Evolutionary conservation across 768 basidiomycete genomes (phyloP).

Genomic region (Rhizopogon vesiculosus): DNA sequence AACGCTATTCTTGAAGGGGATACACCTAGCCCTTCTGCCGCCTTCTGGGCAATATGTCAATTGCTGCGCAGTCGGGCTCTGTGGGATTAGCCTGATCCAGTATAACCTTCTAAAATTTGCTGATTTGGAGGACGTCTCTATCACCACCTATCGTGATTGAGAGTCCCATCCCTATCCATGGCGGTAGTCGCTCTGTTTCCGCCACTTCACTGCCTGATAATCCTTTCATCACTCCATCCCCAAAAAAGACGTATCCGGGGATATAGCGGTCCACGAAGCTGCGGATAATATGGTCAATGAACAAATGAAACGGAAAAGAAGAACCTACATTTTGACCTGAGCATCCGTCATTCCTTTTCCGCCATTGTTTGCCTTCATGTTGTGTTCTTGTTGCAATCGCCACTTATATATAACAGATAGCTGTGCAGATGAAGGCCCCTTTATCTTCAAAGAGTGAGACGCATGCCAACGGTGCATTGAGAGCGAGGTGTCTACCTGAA

Average conservation of each 20-base stretch:
- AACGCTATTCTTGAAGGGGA: too few species aligned
- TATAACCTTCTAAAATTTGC: constrained; percentile 34
- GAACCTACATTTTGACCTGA: constrained; percentile 52
- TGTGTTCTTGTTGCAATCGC: constrained; percentile 85
- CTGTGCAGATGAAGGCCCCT: constrained; percentile 29
- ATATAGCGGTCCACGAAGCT: constrained; percentile 94
- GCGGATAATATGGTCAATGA: constrained; percentile 1
- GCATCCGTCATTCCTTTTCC: constrained; percentile 87
- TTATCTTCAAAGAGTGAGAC: constrained; percentile 30
- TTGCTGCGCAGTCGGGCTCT: background rate
- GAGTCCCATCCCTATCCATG: constrained; percentile 49
- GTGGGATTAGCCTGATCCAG: background rate
- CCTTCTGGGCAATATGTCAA: background rate
- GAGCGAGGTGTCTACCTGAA: constrained; percentile 53
- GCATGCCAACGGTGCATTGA: background rate
- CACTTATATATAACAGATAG: constrained; percentile 73
- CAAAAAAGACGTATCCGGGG: constrained; percentile 89
- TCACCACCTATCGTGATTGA: constrained; percentile 49
- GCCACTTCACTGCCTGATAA: constrained; percentile 13
- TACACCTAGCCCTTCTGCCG: too few species aligned
- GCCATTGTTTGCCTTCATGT: constrained; percentile 83
- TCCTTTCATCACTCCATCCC: constrained; percentile 46
- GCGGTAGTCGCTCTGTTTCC: constrained; percentile 5
- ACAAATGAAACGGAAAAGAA: constrained; percentile 3
- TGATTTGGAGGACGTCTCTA: constrained; percentile 40